Percentiles rank a stretch among this genome's conserved stretches.
Evolutionary conservation across 1,284 basidiomycete genomes (phyloP).

Genomic region (Megacollybia platyphylla): DNA sequence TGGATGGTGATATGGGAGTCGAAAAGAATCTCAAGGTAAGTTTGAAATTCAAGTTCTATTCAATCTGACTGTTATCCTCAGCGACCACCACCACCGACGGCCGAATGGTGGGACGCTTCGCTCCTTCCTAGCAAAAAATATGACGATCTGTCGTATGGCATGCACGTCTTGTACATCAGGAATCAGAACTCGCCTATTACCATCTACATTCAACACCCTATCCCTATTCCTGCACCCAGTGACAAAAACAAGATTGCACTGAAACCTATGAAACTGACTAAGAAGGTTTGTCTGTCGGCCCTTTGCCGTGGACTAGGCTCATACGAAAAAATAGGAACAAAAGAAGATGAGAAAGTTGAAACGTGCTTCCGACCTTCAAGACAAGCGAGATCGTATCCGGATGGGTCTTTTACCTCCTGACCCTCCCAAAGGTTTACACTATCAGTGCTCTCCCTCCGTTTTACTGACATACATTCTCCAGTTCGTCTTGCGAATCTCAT

Average conservation of each 20-base stretch:
- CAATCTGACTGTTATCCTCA: conserved; percentile 15
- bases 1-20: conserved; percentile 88
- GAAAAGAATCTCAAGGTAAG: conserved; percentile 78
- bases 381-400: conserved; percentile 89
- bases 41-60: conserved; percentile 3
- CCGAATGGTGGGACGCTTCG: conserved; percentile 96
- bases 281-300: conserved; percentile 38
- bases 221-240: conserved; percentile 85
- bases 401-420: conserved; percentile 96
- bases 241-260: conserved; percentile 70
- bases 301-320: conserved; percentile 3
- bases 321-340: conserved; percentile 50
- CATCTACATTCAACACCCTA: conserved; percentile 92
- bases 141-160: conserved; percentile 52
- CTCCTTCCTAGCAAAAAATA: conserved; percentile 77
- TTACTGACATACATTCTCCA: conserved; percentile 17
- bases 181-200: conserved; percentile 71
- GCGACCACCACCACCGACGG: conserved; percentile 76
- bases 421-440: conserved; percentile 72
- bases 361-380: conserved; percentile 82
- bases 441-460: not conserved
- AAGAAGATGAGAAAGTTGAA: conserved; percentile 94
- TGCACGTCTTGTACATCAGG: conserved; percentile 48
- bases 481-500: conserved; percentile 94
- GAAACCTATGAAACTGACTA: conserved; percentile 84